A percentile compares a stretch with the other conserved stretches of the same genome.
Evolutionary conservation across 768 basidiomycete genomes (phyloP).

Genomic region (Mycena galopus): DNA sequence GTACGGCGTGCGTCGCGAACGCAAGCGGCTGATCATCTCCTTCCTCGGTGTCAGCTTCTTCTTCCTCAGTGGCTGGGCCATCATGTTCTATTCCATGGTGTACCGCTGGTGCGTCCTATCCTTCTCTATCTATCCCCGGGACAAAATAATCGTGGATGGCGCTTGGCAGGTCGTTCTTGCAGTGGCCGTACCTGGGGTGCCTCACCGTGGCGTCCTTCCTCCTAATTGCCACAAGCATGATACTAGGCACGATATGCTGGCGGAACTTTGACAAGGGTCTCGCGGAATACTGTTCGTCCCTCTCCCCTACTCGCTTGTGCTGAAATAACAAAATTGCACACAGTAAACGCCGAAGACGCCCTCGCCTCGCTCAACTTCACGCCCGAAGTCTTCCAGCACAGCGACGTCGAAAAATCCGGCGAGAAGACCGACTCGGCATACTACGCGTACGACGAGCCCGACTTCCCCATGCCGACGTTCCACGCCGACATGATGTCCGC

Average conservation of each 20-base stretch:
- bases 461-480: slow-evolving; percentile 30
- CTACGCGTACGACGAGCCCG: slow-evolving; percentile 25
- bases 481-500: neutral
- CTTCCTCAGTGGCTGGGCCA: slow-evolving; percentile 53
- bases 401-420: slow-evolving; percentile 37
- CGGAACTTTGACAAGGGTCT: slow-evolving; percentile 69
- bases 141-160: slow-evolving; percentile 34
- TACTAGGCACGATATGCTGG: slow-evolving; percentile 63
- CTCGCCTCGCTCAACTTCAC: slow-evolving; percentile 55
- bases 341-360: slow-evolving; percentile 55
- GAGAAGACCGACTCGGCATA: neutral
- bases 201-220: slow-evolving; percentile 60
- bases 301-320: no score
- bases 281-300: slow-evolving; percentile 64
- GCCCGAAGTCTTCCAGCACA: slow-evolving; percentile 54
- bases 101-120: slow-evolving; percentile 55
- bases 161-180: slow-evolving; percentile 57
- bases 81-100: slow-evolving; percentile 62
- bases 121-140: slow-evolving; percentile 38
- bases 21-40: slow-evolving; percentile 52
- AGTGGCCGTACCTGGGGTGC: slow-evolving; percentile 65
- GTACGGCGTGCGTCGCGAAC: slow-evolving; percentile 64
- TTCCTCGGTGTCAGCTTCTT: slow-evolving; percentile 59
- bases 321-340: no score
- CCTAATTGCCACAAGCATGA: slow-evolving; percentile 54